A percentile compares a stretch with the other conserved stretches of the same genome.
Conservation (phyloP, 495 filamentous ascomycete species). For the Aspergillus bridgeri region DNA sequence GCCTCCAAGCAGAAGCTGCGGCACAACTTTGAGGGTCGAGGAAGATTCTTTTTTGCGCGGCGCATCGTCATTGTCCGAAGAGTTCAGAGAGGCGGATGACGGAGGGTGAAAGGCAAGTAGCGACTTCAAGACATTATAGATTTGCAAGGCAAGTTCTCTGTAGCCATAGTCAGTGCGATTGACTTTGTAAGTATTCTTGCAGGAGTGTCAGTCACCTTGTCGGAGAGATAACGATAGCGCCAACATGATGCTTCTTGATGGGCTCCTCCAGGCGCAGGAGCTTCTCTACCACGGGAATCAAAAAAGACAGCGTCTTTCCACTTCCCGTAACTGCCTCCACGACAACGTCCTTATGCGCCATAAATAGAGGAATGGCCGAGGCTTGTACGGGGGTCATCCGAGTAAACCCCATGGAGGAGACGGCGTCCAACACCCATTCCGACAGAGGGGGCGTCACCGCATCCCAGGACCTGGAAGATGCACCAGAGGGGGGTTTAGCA, state of each 20-base stretch:
- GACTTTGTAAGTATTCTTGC: not conserved
- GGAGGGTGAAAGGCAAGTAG: constrained; percentile 78
- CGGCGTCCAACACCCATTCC: constrained; percentile 85
- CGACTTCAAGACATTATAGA: constrained; percentile 73
- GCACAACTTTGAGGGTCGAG: constrained; percentile 58
- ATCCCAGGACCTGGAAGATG: constrained; percentile 67
- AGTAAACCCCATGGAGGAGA: constrained; percentile 77
- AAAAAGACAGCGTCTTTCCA: constrained; percentile 88
- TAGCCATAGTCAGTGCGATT: constrained; percentile 7
- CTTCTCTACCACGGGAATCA: constrained; percentile 85
- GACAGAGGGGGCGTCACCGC: constrained; percentile 73
- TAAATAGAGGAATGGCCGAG: constrained; percentile 87
- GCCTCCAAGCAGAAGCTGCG: constrained; percentile 88
- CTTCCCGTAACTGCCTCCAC: constrained; percentile 96
- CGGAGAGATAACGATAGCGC: constrained; percentile 85
- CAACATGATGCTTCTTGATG: constrained; percentile 82
- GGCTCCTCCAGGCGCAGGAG: constrained; percentile 72
- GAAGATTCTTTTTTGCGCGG: constrained; percentile 48
- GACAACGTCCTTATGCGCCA: constrained; percentile 93
- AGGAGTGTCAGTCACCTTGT: constrained; percentile 52
- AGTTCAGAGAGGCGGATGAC: constrained; percentile 62
- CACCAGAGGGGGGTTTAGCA: constrained; percentile 34
- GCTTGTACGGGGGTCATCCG: constrained; percentile 94
- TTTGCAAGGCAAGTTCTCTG: constrained; percentile 87
- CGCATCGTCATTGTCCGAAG: constrained; percentile 50